Evolutionary conservation across 352 stramenopile genomes (phyloP).

Genomic region (Detonula confervacea): DNA sequence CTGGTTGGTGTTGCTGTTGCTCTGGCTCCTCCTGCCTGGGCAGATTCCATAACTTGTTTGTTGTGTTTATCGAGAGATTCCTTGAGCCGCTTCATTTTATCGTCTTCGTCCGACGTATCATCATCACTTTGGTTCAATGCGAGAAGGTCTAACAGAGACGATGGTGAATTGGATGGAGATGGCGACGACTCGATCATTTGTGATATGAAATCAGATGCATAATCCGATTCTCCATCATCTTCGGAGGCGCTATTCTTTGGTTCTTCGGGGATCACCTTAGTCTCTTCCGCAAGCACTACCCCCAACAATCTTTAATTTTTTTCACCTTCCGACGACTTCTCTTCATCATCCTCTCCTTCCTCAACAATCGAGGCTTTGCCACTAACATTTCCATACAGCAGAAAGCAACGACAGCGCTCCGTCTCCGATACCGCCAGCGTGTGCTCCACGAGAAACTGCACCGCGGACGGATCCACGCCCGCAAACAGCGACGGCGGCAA

Average conservation of each 20-base stretch:
- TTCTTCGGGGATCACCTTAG: constrained; percentile 39
- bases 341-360: not conserved
- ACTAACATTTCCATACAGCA: constrained; percentile 64
- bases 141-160: constrained; percentile 39
- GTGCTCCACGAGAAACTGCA: constrained; percentile 76
- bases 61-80: constrained; percentile 39
- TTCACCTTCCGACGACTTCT: constrained; percentile 4
- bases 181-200: constrained; percentile 25
- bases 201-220: constrained; percentile 3
- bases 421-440: constrained; percentile 68
- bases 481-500: constrained; percentile 37
- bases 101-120: constrained; percentile 8
- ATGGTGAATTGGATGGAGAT: not conserved
- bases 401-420: constrained; percentile 61
- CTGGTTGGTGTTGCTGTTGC: too few relatives aligned
- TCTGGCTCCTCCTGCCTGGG: not conserved
- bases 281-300: constrained; percentile 46
- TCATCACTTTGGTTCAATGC: constrained; percentile 17
- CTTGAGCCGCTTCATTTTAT: constrained; percentile 30
- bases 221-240: constrained; percentile 3
- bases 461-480: constrained; percentile 21
- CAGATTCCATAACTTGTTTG: constrained; percentile 17
- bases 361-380: not conserved
- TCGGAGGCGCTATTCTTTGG: not conserved
- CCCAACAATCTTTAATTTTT: constrained; percentile 46